Evolutionary conservation across 345 rosid species (phyloP).

Genomic region (Pistacia integerrima): DNA sequence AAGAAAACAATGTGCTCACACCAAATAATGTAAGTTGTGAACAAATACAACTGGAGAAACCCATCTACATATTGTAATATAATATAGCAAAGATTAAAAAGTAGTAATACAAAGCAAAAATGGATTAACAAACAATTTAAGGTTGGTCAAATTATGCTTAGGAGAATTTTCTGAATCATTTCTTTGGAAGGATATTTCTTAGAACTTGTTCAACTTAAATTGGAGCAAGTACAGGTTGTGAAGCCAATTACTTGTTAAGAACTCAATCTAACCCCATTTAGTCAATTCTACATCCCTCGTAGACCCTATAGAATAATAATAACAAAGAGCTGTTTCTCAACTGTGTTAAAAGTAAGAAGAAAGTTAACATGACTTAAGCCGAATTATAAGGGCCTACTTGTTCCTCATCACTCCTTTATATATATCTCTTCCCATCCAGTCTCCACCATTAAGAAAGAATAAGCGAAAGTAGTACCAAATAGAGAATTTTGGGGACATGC

Average conservation of each 20-base stretch:
- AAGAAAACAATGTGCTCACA: background rate
- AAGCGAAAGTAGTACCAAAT: no score
- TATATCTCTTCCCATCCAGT: background rate
- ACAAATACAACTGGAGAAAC: background rate
- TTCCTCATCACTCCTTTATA: constrained; percentile 1
- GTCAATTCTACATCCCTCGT: constrained; percentile 1
- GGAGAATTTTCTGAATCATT: background rate
- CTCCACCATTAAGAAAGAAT: no score
- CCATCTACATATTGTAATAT: background rate
- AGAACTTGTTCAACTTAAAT: constrained; percentile 2
- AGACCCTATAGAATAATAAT: background rate
- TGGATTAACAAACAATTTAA: background rate
- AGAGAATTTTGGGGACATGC: no score
- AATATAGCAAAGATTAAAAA: background rate
- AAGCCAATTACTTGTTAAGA: constrained; percentile 4
- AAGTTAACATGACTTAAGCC: constrained; percentile 22
- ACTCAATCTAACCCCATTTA: background rate
- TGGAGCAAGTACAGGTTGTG: constrained; percentile 11
- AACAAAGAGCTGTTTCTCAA: constrained; percentile 22
- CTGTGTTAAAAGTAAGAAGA: constrained; percentile 13
- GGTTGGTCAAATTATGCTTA: background rate
- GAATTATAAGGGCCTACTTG: constrained; percentile 22
- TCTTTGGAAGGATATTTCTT: background rate
- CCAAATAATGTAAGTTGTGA: background rate
- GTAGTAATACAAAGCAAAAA: background rate